These are phyloP conservation scores for Termitomyces eurrhizus DNA, from an alignment of 768 basidiomycete species.

Conservation along the genomic window DNA sequence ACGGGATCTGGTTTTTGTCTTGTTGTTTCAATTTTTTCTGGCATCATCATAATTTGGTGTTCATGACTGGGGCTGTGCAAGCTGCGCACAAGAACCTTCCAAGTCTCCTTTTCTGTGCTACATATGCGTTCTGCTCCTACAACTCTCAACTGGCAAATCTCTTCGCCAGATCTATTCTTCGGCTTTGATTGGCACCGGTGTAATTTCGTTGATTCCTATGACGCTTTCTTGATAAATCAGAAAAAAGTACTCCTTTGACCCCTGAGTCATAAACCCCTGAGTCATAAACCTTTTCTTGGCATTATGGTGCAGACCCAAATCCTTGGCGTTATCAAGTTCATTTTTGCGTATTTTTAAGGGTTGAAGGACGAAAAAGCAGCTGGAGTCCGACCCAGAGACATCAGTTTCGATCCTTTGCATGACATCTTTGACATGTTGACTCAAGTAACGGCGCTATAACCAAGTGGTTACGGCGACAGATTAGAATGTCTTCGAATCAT, in stretches of 20 bases:
- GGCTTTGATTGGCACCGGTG: background rate
- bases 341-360: background rate
- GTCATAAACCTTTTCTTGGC: background rate
- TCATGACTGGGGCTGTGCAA: background rate
- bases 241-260: background rate
- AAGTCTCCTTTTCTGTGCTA: background rate
- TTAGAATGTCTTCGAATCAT: slow-evolving; percentile 31
- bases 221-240: too few relatives aligned
- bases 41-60: background rate
- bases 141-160: background rate
- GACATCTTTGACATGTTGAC: too few relatives aligned
- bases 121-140: background rate
- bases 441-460: slow-evolving; percentile 51
- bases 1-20: background rate
- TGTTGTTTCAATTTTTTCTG: background rate
- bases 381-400: background rate
- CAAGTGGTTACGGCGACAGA: slow-evolving; percentile 79
- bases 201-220: background rate
- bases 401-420: too few relatives aligned
- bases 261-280: background rate
- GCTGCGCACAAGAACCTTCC: background rate
- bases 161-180: background rate
- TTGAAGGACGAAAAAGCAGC: background rate
- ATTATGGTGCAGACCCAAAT: background rate
- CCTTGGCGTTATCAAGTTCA: too few relatives aligned